Evolutionary conservation across 192 early-diverging fungal genomes (phyloP), one percentile per base, ranked within the genome.

Genomic region (Coemansia sp.): DNA sequence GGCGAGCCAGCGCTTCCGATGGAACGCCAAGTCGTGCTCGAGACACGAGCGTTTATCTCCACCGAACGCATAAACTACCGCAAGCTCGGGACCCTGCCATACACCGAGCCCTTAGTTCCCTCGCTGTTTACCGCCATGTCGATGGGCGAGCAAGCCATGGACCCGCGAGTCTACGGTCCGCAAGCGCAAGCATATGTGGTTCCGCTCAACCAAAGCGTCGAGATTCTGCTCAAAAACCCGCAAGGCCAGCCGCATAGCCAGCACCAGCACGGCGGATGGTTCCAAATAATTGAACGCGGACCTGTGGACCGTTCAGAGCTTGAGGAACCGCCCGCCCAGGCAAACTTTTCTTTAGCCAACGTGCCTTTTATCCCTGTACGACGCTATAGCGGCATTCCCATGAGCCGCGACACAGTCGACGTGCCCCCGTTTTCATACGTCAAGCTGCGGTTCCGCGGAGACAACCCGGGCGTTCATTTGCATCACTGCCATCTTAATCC

Each of bases 381-480:
- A 10, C 9, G 39, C 3, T 10, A 10, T 16, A 16, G 3, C 7
- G 39, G 43, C 22, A 3, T 4, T 35, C 71, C 82, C n/a, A 61
- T 85, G 22, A 69, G 83, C 17, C 84, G 93, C 54, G 93, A 95
- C 66, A 89, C 86, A 4, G 74, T 93, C 9, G 67, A 82, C 3
- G 69, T 93, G 0, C 87, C 87, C 6, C 64, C 62, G 11, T 57
- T 79, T 48, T 62, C 85, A 35, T 89, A 86, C 52, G 80, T 82
- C 35, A 84, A 84, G 27, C 76, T 95, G 51, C 82, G 91, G 10
- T 92, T 91, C 74, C 54, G 80, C 23, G 89, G 88, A 6, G 86
- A 92, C 68, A 92, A 92, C 72, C 89, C 91, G 5, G 93, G 92
- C 31, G 80, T 85, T 16, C 93, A 88, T 89, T 60, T 90, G 49